Base-by-base conservation (phyloP, 2,329 filamentous ascomycete species). In the Exophiala bonariae region DNA sequence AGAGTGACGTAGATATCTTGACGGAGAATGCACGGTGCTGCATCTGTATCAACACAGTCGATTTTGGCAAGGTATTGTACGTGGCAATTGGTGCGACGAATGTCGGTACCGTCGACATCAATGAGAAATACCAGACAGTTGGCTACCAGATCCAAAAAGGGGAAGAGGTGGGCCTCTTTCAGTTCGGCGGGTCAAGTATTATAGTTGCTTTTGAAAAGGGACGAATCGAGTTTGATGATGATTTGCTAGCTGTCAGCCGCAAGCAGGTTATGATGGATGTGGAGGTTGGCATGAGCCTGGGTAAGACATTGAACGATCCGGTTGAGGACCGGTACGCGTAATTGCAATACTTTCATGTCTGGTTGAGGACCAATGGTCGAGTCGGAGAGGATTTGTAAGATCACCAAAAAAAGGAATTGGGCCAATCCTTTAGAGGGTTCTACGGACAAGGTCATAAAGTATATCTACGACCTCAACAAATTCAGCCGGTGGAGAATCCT, bases 61-160 rank as follows among this genome's bases (percentile, higher is more conserved):
- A 79, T 19, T 89, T 95, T 65, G 92, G 92, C 1, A 82, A 91
- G 6, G 93, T 99, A 47, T 97, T 96, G 89, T 87, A 96, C 44
- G 83, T 99, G 44, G 97, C 93, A 61, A 87, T 99, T 3, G 93
- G 93, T 47, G 93, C 93, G 41, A 99, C 97, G 92, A 96, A 97
- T 91, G 93, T 99, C 2, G 93, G 93, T 39, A 96, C 90, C 69
- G 97, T 93, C 0, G 86, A 97, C 51, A 97, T 99, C 61, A 96
- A 92, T 1, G 90, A 93, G 41, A 99, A 99, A 71, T 90, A 84
- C 58, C 83, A 88, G 22, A 80, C 87, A 49, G 78, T 82, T 16
- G 92, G 91, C 23, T 89, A 95, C 23, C 74, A 83, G 41, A 91
- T 97, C 3, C 79, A 80, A 59, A 81, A 93, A 44, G 90, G 85